A percentile compares a stretch with the other conserved stretches of the same genome.
Evolutionary conservation across 192 early-diverging fungal genomes (phyloP).

Genomic region (Backusella psychrophila): DNA sequence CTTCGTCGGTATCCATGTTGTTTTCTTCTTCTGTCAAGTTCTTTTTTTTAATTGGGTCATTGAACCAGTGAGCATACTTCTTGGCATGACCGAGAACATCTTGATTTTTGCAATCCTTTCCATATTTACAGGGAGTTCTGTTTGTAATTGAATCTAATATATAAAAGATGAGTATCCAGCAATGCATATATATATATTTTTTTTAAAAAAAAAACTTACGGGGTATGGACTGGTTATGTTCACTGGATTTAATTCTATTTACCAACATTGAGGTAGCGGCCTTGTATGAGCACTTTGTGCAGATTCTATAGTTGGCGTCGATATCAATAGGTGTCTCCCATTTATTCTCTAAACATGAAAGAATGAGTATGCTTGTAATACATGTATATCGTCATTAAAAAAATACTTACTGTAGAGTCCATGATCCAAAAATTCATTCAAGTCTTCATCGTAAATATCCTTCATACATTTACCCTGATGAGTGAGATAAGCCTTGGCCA

Average conservation of each 20-base stretch:
- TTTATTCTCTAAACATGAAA: neutral
- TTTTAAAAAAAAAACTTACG: constrained; percentile 9
- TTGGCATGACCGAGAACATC: neutral
- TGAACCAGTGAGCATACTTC: constrained; percentile 16
- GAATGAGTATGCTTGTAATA: neutral
- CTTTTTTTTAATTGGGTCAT: neutral
- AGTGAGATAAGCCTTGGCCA: constrained; percentile 10
- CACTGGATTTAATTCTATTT: neutral
- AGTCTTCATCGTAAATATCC: constrained; percentile 19
- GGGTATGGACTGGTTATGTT: constrained; percentile 1
- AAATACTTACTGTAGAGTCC: constrained; percentile 20
- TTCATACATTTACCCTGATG: constrained; percentile 5
- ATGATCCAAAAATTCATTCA: constrained; percentile 5
- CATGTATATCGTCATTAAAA: neutral
- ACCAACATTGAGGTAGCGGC: neutral
- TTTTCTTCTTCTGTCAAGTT: neutral
- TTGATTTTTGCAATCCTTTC: constrained; percentile 1
- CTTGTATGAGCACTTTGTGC: constrained; percentile 6
- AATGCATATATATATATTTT: neutral
- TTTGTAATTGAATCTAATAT: neutral
- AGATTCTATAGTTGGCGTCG: neutral
- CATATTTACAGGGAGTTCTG: constrained; percentile 11
- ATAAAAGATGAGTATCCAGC: neutral
- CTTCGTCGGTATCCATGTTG: neutral
- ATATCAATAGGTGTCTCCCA: neutral